Evolutionary conservation across 805 yeast species (phyloP).

Genomic region (Wickerhamomyces strasburgensis): DNA sequence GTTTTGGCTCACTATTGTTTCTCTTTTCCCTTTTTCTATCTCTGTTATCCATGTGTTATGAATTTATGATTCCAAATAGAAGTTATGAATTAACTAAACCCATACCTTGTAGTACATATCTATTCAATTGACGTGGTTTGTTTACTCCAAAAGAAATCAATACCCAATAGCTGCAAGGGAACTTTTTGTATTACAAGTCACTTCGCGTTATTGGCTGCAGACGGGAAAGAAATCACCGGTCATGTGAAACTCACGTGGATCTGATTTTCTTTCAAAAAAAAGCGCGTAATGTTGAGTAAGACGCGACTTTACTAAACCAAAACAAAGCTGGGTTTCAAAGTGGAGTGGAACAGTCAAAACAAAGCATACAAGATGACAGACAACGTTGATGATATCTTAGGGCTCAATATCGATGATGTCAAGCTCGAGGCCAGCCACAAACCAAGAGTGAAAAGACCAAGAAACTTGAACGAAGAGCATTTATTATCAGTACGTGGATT

Average conservation of each 20-base stretch:
- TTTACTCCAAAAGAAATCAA: too few species aligned
- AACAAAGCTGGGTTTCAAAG: too few species aligned
- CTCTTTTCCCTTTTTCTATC: neutral
- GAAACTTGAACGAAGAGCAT: slow-evolving; percentile 46
- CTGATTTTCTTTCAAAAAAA: too few species aligned
- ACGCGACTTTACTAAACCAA: too few species aligned
- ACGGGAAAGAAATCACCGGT: too few species aligned
- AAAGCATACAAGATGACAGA: neutral
- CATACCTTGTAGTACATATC: neutral
- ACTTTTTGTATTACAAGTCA: too few species aligned
- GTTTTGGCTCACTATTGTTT: neutral
- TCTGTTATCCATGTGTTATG: neutral
- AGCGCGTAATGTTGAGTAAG: too few species aligned
- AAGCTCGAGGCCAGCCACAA: neutral
- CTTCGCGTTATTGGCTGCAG: too few species aligned
- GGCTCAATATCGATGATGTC: slow-evolving; percentile 5
- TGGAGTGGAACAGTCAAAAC: too few species aligned
- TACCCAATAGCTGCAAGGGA: too few species aligned
- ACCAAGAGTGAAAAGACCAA: slow-evolving; percentile 8
- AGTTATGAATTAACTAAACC: neutral
- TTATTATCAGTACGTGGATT: slow-evolving; percentile 51
- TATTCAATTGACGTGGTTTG: neutral
- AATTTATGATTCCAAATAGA: neutral
- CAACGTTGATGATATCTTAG: slow-evolving; percentile 14
- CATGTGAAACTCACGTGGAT: too few species aligned